Base-by-base conservation (phyloP, 768 basidiomycete species). In the Inosperma sp. region DNA sequence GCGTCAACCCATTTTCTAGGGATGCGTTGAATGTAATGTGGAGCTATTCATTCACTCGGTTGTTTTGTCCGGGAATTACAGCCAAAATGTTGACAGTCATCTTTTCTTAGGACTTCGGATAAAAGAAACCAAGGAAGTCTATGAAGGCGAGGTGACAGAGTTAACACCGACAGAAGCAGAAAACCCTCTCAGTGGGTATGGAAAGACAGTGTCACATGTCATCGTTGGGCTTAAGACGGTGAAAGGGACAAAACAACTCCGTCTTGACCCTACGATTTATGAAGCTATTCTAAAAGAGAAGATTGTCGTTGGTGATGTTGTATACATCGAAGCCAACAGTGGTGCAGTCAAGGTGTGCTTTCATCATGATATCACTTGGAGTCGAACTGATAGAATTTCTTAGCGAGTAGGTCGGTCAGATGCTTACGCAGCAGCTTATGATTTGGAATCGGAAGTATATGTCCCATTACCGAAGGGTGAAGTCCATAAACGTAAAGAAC, bases 41-140 rank as follows among this genome's bases (percentile, higher is more conserved):
- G 9, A 33, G 9, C 31, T 33, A 9, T 33, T 33, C 31, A 33
- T 16, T 9, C 16, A 9, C 31, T 9, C 31, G n/a, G 9, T 16
- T 9, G 9, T 33, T 16, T 33, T 33, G 39, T 4, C 19, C 21
- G 5, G n/a, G 21, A 21, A n/a, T 41, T 41, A 23, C 19, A 19
- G 34, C 34, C 34, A n/a, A 34, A 46, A 14, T 43, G 16, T 22
- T 12, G 10, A 17, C 23, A 9, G 7, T 25, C 26, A 49, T 14
- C n/a, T 4, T 8, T 31, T 26, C 17, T 31, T 64, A 94, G 94
- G 95, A 40, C 79, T 98, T 30, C 83, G 95, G 65, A 96, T 98
- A 76, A 98, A 98, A 69, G 96, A 98, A 70, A 97, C 94, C 5
- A 98, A 99, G 66, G 93, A 96, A 63, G 93, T 98, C 6, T 98